Conservation (phyloP, 805 yeast species). For the Isabelozyma heimii region DNA sequence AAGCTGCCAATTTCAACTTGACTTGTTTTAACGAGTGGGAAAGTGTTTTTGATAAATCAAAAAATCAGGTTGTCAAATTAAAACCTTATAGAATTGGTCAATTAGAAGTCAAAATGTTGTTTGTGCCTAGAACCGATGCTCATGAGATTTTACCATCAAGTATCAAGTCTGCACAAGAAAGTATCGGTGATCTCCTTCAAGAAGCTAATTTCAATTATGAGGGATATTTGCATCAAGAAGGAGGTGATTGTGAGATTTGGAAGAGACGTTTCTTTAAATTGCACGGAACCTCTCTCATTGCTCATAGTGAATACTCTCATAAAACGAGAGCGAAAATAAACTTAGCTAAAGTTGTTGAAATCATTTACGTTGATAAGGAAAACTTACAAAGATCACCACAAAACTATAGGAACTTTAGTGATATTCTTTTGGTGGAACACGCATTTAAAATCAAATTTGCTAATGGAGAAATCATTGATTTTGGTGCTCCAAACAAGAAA, state of each 20-base stretch:
- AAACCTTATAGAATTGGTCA: slow-evolving; percentile 64
- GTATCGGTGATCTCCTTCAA: slow-evolving; percentile 26
- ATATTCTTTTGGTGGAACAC: slow-evolving; percentile 63
- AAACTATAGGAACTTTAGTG: slow-evolving; percentile 63
- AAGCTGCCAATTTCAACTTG: slow-evolving; percentile 48
- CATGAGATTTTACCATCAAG: slow-evolving; percentile 70
- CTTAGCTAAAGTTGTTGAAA: slow-evolving; percentile 60
- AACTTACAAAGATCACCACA: slow-evolving; percentile 22
- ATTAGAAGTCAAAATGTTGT: slow-evolving; percentile 66
- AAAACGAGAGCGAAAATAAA: slow-evolving; percentile 77
- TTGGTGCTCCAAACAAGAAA: slow-evolving; percentile 72
- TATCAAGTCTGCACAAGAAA: slow-evolving; percentile 46
- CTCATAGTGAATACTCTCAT: slow-evolving; percentile 67
- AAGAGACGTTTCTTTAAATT: slow-evolving; percentile 72
- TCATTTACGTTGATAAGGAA: slow-evolving; percentile 44
- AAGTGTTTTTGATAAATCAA: slow-evolving; percentile 23
- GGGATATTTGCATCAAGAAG: slow-evolving; percentile 83
- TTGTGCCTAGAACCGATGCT: slow-evolving; percentile 58
- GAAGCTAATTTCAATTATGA: slow-evolving; percentile 37
- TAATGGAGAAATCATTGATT: slow-evolving; percentile 79
- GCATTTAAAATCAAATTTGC: slow-evolving; percentile 73
- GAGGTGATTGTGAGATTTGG: slow-evolving; percentile 82
- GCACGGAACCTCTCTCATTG: slow-evolving; percentile 68
- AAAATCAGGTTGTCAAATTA: slow-evolving; percentile 23
- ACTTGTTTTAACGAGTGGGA: slow-evolving; percentile 86